A percentile compares a stretch with the other conserved stretches of the same genome.
Conservation (phyloP, 257 asterid species). For the Marsdenia floribunda region DNA sequence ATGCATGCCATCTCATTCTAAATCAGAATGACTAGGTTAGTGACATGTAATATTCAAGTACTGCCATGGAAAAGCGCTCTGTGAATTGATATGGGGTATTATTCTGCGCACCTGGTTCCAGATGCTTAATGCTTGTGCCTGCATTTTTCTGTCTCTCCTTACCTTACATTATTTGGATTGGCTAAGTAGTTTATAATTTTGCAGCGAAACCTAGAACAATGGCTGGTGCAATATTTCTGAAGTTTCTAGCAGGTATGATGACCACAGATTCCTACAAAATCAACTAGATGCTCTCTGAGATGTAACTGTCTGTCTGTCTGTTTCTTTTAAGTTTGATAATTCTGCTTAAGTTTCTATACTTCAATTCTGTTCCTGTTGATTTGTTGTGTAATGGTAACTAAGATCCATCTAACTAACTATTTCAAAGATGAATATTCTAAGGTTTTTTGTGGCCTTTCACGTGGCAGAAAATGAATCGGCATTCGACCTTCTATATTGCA, state of each 20-base stretch:
- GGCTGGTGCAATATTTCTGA: constrained; percentile 91
- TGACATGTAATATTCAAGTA: background rate
- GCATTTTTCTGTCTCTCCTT: background rate
- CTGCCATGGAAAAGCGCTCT: background rate
- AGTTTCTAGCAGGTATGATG: constrained; percentile 79
- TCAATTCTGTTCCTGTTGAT: background rate
- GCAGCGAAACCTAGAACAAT: constrained; percentile 89
- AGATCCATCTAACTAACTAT: background rate
- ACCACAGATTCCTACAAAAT: background rate
- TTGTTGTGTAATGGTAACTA: background rate
- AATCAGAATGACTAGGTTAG: background rate
- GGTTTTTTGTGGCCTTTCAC: constrained; percentile 18
- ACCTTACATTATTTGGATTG: background rate
- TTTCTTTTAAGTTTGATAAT: background rate
- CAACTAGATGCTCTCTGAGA: background rate
- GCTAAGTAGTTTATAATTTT: constrained; percentile 2
- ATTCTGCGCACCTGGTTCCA: background rate
- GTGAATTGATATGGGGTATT: background rate
- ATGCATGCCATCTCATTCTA: background rate
- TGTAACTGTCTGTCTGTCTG: background rate
- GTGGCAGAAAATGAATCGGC: constrained; percentile 83
- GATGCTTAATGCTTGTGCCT: background rate
- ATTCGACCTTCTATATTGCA: constrained; percentile 89
- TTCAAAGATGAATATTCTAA: background rate
- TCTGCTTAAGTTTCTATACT: background rate